Evolutionary conservation across 2,329 filamentous ascomycete genomes (phyloP).

Genomic region (Rosellinia necatrix): DNA sequence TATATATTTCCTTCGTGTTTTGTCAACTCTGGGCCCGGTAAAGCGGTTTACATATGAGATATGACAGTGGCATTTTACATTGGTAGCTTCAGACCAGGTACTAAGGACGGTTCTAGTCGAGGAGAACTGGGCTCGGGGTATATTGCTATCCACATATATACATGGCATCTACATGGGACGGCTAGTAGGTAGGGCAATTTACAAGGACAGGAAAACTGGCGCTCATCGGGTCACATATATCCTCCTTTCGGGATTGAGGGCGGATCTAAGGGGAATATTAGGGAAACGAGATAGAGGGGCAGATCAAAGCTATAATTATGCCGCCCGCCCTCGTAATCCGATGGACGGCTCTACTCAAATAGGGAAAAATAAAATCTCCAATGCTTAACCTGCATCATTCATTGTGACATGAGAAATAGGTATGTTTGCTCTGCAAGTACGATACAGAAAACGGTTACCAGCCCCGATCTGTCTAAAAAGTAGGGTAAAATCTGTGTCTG

Average conservation of each 20-base stretch:
- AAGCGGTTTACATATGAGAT: slow-evolving; percentile 20
- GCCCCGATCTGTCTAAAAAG: too few relatives aligned
- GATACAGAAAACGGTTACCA: too few relatives aligned
- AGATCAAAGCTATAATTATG: neutral
- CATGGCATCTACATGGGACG: slow-evolving; percentile 22
- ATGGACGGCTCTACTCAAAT: slow-evolving; percentile 3
- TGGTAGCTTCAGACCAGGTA: slow-evolving; percentile 3
- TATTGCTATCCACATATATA: slow-evolving; percentile 18
- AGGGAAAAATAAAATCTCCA: neutral
- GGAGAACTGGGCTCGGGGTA: slow-evolving; percentile 6
- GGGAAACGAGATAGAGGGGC: neutral
- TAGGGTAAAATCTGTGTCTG: too few relatives aligned
- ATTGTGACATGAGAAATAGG: neutral
- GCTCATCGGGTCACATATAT: slow-evolving; percentile 19
- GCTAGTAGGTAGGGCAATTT: slow-evolving; percentile 16
- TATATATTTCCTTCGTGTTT: slow-evolving; percentile 25
- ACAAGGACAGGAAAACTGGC: slow-evolving; percentile 22
- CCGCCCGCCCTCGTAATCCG: neutral
- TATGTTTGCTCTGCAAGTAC: too few relatives aligned
- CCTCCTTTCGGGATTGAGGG: slow-evolving; percentile 11
- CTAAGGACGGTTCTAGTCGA: slow-evolving; percentile 6
- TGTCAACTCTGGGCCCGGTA: neutral
- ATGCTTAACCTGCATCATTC: neutral
- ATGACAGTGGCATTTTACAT: slow-evolving; percentile 20
- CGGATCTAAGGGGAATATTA: slow-evolving; percentile 6